phyloP scores from a whole-genome alignment of 495 filamentous ascomycete species.

The Hypoxylon cercidicola region DNA sequence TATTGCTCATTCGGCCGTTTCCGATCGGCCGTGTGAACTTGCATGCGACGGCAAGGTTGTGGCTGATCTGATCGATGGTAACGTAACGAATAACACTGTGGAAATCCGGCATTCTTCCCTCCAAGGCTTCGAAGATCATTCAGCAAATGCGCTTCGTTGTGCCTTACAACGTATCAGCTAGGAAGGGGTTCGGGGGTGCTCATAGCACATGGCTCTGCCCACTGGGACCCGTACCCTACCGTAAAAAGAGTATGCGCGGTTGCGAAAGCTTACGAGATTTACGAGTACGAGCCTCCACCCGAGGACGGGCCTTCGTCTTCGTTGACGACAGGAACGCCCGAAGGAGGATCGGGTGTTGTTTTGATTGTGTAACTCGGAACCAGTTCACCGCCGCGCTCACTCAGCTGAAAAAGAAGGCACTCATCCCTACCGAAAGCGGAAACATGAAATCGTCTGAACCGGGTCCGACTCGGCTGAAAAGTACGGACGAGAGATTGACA shows the following conservation, averaged over 20 bases:
- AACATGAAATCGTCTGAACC: conserved; percentile 5
- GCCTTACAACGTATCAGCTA: background rate
- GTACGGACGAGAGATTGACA: background rate
- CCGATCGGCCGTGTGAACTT: background rate
- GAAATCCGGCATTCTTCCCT: background rate
- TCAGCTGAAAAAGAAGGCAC: conserved; percentile 22
- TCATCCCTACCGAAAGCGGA: conserved; percentile 26
- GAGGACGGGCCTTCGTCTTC: background rate
- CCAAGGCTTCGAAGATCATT: background rate
- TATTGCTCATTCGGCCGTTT: conserved; percentile 24
- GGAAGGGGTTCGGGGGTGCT: background rate
- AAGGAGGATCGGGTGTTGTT: conserved; percentile 5
- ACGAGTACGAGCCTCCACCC: conserved; percentile 1
- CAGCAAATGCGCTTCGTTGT: background rate
- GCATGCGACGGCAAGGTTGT: conserved; percentile 1
- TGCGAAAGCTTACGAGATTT: background rate
- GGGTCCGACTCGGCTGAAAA: conserved; percentile 7
- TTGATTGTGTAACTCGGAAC: background rate
- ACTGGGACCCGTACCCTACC: background rate
- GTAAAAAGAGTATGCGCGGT: background rate
- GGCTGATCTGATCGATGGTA: conserved; percentile 14
- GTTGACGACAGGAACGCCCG: background rate
- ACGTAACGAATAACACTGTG: background rate
- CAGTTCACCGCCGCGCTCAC: conserved; percentile 20
- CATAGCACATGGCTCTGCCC: background rate